phyloP scores from a whole-genome alignment of 257 asterid genomes.

The Parsonsia alboflavescens region DNA sequence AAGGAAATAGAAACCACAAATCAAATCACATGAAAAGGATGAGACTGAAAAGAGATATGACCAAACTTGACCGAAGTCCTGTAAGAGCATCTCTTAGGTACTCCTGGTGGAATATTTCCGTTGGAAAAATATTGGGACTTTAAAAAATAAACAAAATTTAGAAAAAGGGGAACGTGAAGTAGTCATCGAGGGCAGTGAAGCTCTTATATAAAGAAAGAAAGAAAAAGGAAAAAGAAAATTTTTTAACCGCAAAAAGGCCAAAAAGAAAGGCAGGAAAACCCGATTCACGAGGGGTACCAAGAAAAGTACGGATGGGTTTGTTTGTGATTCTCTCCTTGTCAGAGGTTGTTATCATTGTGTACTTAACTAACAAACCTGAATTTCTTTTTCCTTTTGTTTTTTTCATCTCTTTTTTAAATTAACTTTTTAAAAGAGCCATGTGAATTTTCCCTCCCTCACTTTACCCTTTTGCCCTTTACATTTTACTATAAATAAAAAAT shows the following conservation, averaged over 20 bases:
- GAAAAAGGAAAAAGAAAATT: background rate
- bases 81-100: too few species aligned
- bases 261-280: background rate
- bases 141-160: background rate
- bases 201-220: background rate
- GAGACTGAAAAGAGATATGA: too few species aligned
- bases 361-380: conserved; percentile 29
- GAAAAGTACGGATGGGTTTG: conserved; percentile 25
- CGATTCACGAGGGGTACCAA: conserved; percentile 19
- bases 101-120: background rate
- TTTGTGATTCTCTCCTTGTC: conserved; percentile 28
- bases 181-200: background rate
- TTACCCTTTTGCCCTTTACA: background rate
- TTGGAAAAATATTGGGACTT: background rate
- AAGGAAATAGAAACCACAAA: too few species aligned
- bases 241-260: background rate
- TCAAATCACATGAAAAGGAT: too few species aligned
- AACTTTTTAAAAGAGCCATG: background rate
- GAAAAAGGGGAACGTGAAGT: background rate
- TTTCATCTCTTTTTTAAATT: background rate
- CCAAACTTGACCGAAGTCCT: too few species aligned
- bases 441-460: background rate
- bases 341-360: conserved; percentile 32
- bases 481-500: too few species aligned
- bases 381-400: conserved; percentile 1